These are phyloP conservation scores for Oryza brachyantha DNA, from an alignment of 176 grass and related monocot species.

Conservation along the genomic window DNA sequence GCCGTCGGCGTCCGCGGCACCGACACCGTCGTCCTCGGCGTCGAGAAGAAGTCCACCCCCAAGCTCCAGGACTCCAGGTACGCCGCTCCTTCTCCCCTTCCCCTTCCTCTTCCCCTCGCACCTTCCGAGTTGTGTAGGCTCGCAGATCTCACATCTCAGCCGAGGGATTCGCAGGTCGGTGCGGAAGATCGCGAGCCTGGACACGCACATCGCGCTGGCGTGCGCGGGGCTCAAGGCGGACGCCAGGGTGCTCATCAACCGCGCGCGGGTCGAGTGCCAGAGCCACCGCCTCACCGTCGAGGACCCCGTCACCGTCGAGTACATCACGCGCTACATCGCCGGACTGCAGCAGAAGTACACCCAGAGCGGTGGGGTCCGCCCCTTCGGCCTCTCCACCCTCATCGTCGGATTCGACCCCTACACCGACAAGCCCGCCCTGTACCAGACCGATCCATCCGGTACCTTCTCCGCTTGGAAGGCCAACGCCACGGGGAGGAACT, in stretches of 20 bases:
- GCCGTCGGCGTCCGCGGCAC: slow-evolving; percentile 92
- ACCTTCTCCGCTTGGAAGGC: slow-evolving; percentile 98
- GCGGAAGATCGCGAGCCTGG: slow-evolving; percentile 87
- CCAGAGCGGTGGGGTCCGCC: slow-evolving; percentile 78
- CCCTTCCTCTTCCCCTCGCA: neutral
- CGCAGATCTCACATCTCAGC: neutral
- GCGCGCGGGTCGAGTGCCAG: slow-evolving; percentile 93
- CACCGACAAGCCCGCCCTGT: slow-evolving; percentile 62
- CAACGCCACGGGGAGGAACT: slow-evolving; percentile 93
- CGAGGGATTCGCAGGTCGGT: slow-evolving; percentile 42
- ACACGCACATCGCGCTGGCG: slow-evolving; percentile 87
- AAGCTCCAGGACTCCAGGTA: slow-evolving; percentile 99
- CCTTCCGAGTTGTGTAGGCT: neutral
- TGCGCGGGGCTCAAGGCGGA: slow-evolving; percentile 98
- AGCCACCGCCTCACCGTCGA: slow-evolving; percentile 90
- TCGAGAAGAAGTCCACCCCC: slow-evolving; percentile 99
- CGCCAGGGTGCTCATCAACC: slow-evolving; percentile 90
- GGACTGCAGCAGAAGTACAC: slow-evolving; percentile 99
- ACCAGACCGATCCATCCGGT: slow-evolving; percentile 90
- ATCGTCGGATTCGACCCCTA: slow-evolving; percentile 93
- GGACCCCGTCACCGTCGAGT: slow-evolving; percentile 94
- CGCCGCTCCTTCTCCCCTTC: too few species aligned
- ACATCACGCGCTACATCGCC: slow-evolving; percentile 96
- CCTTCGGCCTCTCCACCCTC: slow-evolving; percentile 89
- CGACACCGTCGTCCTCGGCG: slow-evolving; percentile 96